Base-by-base conservation (phyloP, 441 rosid species). In the Populus trichocarpa region DNA sequence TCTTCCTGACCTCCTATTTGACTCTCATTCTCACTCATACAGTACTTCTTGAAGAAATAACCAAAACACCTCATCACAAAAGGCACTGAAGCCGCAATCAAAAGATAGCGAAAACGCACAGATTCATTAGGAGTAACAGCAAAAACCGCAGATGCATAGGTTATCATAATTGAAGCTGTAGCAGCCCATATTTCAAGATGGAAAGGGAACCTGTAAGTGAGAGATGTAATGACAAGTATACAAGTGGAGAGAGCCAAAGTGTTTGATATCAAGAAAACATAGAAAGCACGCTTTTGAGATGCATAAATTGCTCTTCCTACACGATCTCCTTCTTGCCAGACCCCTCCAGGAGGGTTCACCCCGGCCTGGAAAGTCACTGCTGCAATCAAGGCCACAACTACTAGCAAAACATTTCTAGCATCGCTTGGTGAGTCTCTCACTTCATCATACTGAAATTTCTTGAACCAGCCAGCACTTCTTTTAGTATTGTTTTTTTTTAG, bases 301-400 rank as follows among this genome's bases (percentile, higher is more conserved):
- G 73, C 67, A 8, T 32, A 76, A 22, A 25, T 25, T 25, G 26
- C 26, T 25, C 26, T 25, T 25, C 26, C 26, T 25, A 25, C 26
- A 25, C 26, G 26, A 25, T 25, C 26, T 25, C 26, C 26, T 25
- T 25, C 26, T 25, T 25, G 26, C 26, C 67, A 76, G 6, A 76
- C 9, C 3, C 33, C 83, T 0, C 73, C 66, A 8, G 67, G 74
- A 25, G n/a, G n/a, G 0, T 25, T 25, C 26, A 25, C 26, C 12
- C 79, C 70, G 0, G 77, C 77, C 28, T 71, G 72, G 26, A 74
- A 70, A 4, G 76, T 75, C 12, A 20, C 73, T 0, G 82, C 63
- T 0, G 72, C 71, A 1, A 80, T 80, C 33, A 80, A 38, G 10
- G 64, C 78, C 35, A 67, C 76, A 0, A 80, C 67, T 12, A 80